These are phyloP conservation scores for Papilionanthe hybrid DNA, from an alignment of 116 monocot genomes.

Conservation along the genomic window DNA sequence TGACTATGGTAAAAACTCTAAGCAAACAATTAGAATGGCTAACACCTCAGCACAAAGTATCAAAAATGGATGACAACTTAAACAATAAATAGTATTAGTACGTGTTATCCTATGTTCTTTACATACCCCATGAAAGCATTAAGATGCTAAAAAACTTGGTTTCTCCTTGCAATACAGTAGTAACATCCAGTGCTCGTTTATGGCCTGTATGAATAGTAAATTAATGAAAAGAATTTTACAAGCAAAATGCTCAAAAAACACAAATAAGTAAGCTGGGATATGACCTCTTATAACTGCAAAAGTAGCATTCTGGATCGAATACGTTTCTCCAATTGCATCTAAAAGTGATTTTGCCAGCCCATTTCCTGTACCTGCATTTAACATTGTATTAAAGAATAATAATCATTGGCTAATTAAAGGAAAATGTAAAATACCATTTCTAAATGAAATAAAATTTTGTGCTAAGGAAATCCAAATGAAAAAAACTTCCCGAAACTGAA, in stretches of 20 bases:
- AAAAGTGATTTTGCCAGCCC: conserved; percentile 89
- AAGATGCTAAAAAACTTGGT: conserved; percentile 79
- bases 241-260: not conserved
- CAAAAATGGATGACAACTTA: not conserved
- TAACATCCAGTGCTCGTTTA: conserved; percentile 59
- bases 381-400: not conserved
- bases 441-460: not conserved
- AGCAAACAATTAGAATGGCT: not conserved
- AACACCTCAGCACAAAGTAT: not conserved
- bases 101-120: not conserved
- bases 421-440: not conserved
- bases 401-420: not conserved
- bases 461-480: not conserved
- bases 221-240: not conserved
- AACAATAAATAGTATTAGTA: conserved; percentile 2
- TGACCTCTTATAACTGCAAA: conserved; percentile 79
- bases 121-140: conserved; percentile 78
- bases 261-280: conserved; percentile 2
- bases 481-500: not conserved
- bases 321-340: conserved; percentile 47
- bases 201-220: conserved; percentile 31
- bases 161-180: conserved; percentile 65
- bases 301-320: conserved; percentile 53
- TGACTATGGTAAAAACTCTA: not conserved
- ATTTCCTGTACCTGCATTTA: conserved; percentile 79